These are phyloP conservation scores for Aspergillus nidulans DNA, from an alignment of 495 filamentous ascomycete genomes.

Conservation along the genomic window DNA sequence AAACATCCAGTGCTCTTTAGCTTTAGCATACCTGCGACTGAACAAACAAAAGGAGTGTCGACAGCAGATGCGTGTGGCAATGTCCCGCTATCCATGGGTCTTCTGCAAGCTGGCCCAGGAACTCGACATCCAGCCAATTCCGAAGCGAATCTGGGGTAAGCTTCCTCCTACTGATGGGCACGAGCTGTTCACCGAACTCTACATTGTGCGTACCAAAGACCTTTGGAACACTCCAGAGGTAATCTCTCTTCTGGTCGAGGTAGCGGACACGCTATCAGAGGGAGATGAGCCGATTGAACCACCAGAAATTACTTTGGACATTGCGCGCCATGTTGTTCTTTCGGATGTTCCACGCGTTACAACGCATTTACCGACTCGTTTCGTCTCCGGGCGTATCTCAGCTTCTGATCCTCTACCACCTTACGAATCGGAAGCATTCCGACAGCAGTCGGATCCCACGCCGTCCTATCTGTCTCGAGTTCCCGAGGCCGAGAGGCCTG, in stretches of 20 bases:
- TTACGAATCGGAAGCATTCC: conserved; percentile 39
- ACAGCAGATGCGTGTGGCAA: conserved; percentile 56
- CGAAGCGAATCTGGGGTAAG: conserved; percentile 76
- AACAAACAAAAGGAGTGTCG: conserved; percentile 61
- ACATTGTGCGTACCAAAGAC: conserved; percentile 74
- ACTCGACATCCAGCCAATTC: conserved; percentile 65
- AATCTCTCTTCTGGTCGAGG: conserved; percentile 64
- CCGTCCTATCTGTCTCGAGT: conserved; percentile 33
- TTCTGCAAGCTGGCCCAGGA: conserved; percentile 72
- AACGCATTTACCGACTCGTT: conserved; percentile 38
- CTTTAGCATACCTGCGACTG: conserved; percentile 68
- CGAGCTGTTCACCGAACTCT: conserved; percentile 70
- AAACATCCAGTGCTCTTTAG: conserved; percentile 68
- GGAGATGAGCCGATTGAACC: conserved; percentile 36
- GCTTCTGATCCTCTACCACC: conserved; percentile 45
- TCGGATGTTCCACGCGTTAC: conserved; percentile 59
- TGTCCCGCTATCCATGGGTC: conserved; percentile 76
- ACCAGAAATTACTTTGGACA: conserved; percentile 53
- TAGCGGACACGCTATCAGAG: conserved; percentile 53
- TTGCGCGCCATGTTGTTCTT: conserved; percentile 76
- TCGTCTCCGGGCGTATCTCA: conserved; percentile 39
- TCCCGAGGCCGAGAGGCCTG: conserved; percentile 31
- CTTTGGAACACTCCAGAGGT: conserved; percentile 84
- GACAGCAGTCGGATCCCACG: conserved; percentile 35
- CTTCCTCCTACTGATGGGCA: conserved; percentile 64